Percentiles rank a stretch among this genome's conserved stretches.
These are phyloP conservation scores for Fusarium haematococcum DNA, from an alignment of 2,329 filamentous ascomycete species.

Conservation along the genomic window DNA sequence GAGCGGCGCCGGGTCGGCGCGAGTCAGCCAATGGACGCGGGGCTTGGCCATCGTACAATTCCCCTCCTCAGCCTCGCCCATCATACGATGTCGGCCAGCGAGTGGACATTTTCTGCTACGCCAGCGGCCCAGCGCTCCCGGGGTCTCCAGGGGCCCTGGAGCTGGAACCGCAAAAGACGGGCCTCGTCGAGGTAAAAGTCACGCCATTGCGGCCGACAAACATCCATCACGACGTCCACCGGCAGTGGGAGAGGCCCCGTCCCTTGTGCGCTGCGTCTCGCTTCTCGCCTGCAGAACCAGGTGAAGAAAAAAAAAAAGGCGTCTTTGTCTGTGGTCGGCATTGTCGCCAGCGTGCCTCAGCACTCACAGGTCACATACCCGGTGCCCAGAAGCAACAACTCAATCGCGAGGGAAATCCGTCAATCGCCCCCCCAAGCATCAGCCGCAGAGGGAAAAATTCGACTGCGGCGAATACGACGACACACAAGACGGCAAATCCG, in stretches of 20 bases:
- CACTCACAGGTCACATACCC: slow-evolving; percentile 20
- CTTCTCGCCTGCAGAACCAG: slow-evolving; percentile 30
- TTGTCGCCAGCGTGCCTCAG: slow-evolving; percentile 28
- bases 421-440: slow-evolving; percentile 20
- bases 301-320: slow-evolving; percentile 9
- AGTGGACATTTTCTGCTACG: slow-evolving; percentile 45
- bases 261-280: slow-evolving; percentile 20
- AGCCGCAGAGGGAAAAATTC: slow-evolving; percentile 19
- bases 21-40: slow-evolving; percentile 37
- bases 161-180: slow-evolving; percentile 37
- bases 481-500: slow-evolving; percentile 27
- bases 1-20: slow-evolving; percentile 9
- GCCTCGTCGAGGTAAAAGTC: slow-evolving; percentile 44
- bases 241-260: slow-evolving; percentile 36
- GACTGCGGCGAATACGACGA: slow-evolving; percentile 38
- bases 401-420: slow-evolving; percentile 25
- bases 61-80: slow-evolving; percentile 52
- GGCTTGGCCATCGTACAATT: slow-evolving; percentile 48
- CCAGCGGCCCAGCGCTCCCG: slow-evolving; percentile 41
- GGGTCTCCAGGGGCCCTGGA: slow-evolving; percentile 43
- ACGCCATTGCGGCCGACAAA: slow-evolving; percentile 46
- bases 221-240: slow-evolving; percentile 46
- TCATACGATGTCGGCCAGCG: slow-evolving; percentile 52
- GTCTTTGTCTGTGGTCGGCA: slow-evolving; percentile 4
- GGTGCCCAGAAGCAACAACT: slow-evolving; percentile 17